A percentile compares a stretch with the other conserved stretches of the same genome.
Conservation (phyloP, 371 early-diverging fungal genomes). For the Mortierella sp. region DNA sequence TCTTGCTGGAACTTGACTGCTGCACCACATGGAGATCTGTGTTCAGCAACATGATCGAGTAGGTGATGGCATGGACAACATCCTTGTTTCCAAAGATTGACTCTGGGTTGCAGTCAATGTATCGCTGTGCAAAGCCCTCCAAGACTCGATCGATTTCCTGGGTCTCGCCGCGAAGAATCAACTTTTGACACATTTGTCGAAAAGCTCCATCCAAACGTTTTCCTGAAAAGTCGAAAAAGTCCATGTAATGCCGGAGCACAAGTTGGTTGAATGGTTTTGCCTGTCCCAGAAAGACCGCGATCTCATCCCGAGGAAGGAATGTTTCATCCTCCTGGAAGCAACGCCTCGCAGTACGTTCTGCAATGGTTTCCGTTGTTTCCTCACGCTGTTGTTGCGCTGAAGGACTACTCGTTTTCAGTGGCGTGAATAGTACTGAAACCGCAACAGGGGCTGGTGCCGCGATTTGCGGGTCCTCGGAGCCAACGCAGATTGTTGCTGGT, state of each 20-base stretch:
- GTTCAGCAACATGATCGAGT: conserved; percentile 88
- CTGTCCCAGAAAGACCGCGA: conserved; percentile 30
- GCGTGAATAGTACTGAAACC: not conserved
- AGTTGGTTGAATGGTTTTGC: conserved; percentile 57
- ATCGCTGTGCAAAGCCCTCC: conserved; percentile 81
- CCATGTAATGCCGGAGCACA: conserved; percentile 76
- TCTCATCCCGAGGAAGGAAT: conserved; percentile 26
- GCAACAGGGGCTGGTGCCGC: not conserved
- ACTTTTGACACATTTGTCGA: conserved; percentile 78
- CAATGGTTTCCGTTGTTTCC: conserved; percentile 3
- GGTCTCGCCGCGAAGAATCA: conserved; percentile 90
- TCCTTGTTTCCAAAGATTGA: conserved; percentile 63
- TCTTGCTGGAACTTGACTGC: conserved; percentile 59
- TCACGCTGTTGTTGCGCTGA: not conserved
- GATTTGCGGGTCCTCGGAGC: not conserved
- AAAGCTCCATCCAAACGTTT: conserved; percentile 82
- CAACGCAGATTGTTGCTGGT: conserved; percentile 23
- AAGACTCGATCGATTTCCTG: conserved; percentile 93
- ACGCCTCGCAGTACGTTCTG: conserved; percentile 9
- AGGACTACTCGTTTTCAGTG: conserved; percentile 1
- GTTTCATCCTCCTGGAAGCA: conserved; percentile 34
- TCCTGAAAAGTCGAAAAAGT: conserved; percentile 76
- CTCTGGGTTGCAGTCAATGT: conserved; percentile 84
- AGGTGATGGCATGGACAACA: conserved; percentile 87
- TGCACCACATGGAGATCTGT: conserved; percentile 92